phyloP scores from a whole-genome alignment of 2,329 filamentous ascomycete species.

The Metarhizium sp. region DNA sequence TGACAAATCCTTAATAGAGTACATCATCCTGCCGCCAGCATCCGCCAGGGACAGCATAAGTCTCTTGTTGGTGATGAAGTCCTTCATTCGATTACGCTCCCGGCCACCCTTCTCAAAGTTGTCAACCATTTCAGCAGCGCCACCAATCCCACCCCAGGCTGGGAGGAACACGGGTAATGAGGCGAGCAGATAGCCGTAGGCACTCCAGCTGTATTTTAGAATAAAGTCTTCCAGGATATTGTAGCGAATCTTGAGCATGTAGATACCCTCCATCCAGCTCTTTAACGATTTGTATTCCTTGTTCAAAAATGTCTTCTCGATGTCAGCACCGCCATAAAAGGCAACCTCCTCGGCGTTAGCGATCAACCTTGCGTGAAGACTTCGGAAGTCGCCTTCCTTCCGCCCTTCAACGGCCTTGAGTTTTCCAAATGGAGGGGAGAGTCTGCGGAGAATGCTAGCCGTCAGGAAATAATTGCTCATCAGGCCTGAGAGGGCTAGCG shows the following conservation, averaged over 20 bases:
- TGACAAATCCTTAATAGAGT: slow-evolving; percentile 95
- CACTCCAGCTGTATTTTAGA: slow-evolving; percentile 97
- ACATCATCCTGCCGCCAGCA: slow-evolving; percentile 97
- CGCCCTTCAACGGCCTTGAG: slow-evolving; percentile 92
- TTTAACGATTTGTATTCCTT: slow-evolving; percentile 88
- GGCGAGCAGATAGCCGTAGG: slow-evolving; percentile 89
- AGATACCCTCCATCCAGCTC: slow-evolving; percentile 97
- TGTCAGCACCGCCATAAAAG: slow-evolving; percentile 92
- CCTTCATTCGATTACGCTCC: slow-evolving; percentile 86
- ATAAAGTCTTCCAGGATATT: slow-evolving; percentile 99
- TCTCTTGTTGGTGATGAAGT: slow-evolving; percentile 98
- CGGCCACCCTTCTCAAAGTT: slow-evolving; percentile 43
- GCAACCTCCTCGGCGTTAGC: slow-evolving; percentile 97
- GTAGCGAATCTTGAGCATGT: slow-evolving; percentile 94
- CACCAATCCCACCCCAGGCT: slow-evolving; percentile 81
- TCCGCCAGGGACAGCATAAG: slow-evolving; percentile 96
- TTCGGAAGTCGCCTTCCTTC: slow-evolving; percentile 90
- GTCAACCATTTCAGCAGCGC: slow-evolving; percentile 56
- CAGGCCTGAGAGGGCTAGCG: slow-evolving; percentile 75
- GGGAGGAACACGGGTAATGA: slow-evolving; percentile 91
- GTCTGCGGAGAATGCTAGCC: slow-evolving; percentile 74
- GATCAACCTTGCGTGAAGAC: slow-evolving; percentile 81
- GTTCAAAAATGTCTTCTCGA: slow-evolving; percentile 88
- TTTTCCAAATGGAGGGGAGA: slow-evolving; percentile 94
- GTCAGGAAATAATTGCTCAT: slow-evolving; percentile 92